Percentiles rank a stretch among this genome's conserved stretches.
Conservation (phyloP, 2,329 filamentous ascomycete species). For the Dissoconium aciculare region DNA sequence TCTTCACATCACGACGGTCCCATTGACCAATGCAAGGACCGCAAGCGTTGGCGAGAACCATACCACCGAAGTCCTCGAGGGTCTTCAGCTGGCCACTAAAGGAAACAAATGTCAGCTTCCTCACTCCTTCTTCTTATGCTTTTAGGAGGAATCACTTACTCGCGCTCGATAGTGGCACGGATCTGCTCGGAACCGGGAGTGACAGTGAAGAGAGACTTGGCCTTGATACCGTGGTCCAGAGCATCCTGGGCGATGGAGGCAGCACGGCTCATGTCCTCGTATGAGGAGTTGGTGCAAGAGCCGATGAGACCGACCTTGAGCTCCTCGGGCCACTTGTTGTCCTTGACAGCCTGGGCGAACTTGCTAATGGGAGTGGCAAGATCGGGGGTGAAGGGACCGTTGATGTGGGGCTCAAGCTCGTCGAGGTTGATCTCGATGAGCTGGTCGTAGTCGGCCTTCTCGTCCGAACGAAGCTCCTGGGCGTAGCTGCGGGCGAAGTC, state of each 20-base stretch:
- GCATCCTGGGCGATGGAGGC: slow-evolving; percentile 86
- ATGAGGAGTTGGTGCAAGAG: slow-evolving; percentile 89
- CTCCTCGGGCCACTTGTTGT: slow-evolving; percentile 91
- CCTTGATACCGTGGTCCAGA: slow-evolving; percentile 80
- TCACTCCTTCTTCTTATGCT: background rate
- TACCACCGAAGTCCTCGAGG: slow-evolving; percentile 88
- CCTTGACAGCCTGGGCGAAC: slow-evolving; percentile 86
- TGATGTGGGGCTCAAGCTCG: slow-evolving; percentile 93
- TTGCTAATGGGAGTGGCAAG: slow-evolving; percentile 94
- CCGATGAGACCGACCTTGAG: slow-evolving; percentile 95
- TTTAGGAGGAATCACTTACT: slow-evolving; percentile 25
- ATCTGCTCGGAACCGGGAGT: slow-evolving; percentile 97
- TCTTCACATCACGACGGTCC: slow-evolving; percentile 84
- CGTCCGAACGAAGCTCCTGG: slow-evolving; percentile 70
- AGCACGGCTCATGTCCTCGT: slow-evolving; percentile 84
- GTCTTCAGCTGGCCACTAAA: slow-evolving; percentile 49
- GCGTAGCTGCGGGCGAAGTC: slow-evolving; percentile 78
- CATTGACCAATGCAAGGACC: slow-evolving; percentile 86
- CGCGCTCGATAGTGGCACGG: slow-evolving; percentile 76
- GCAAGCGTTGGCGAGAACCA: slow-evolving; percentile 90
- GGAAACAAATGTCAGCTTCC: no score
- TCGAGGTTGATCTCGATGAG: slow-evolving; percentile 90
- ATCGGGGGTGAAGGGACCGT: slow-evolving; percentile 97
- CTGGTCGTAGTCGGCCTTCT: slow-evolving; percentile 90
- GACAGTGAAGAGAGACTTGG: slow-evolving; percentile 85